phyloP scores from a whole-genome alignment of 2,329 filamentous ascomycete species.

The Neofusicoccum parvum region DNA sequence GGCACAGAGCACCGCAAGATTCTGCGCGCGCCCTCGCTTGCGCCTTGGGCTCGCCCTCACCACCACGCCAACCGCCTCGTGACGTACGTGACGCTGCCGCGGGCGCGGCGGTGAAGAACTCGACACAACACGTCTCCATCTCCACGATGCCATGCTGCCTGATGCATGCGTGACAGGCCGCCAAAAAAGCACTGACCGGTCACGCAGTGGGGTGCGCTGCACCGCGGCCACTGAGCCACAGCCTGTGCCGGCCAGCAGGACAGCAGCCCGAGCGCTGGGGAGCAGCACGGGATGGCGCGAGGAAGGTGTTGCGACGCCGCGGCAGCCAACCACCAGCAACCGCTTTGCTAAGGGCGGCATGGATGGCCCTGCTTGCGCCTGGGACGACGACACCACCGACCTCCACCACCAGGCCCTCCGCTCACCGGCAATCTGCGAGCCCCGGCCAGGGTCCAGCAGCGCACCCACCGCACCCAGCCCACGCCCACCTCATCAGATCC shows the following conservation, averaged over 20 bases:
- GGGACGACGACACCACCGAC: neutral
- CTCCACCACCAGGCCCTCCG: neutral
- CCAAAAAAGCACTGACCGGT: slow-evolving; percentile 9
- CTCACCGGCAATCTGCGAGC: slow-evolving; percentile 13
- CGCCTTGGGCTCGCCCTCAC: slow-evolving; percentile 13
- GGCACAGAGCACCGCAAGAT: neutral
- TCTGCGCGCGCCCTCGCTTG: slow-evolving; percentile 4
- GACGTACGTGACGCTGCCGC: slow-evolving; percentile 4
- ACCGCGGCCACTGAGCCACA: neutral
- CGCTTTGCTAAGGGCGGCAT: slow-evolving; percentile 8
- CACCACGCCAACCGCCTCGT: slow-evolving; percentile 8
- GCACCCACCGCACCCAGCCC: slow-evolving; percentile 5
- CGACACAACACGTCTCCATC: neutral
- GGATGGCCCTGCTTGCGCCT: neutral
- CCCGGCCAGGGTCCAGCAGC: slow-evolving; percentile 9
- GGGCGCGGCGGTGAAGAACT: slow-evolving; percentile 4
- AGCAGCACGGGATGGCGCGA: slow-evolving; percentile 3
- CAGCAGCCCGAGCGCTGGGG: neutral
- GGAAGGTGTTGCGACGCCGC: slow-evolving; percentile 13
- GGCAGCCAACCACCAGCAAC: slow-evolving; percentile 1
- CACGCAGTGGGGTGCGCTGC: slow-evolving; percentile 10
- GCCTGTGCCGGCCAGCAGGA: neutral
- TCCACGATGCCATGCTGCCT: slow-evolving; percentile 6
- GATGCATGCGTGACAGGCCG: slow-evolving; percentile 12
- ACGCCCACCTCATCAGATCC: slow-evolving; percentile 15